Evolutionary conservation across 1,284 basidiomycete species (phyloP), one percentile per base, ranked within the genome.

Genomic region (Ceratobasidium sp.): DNA sequence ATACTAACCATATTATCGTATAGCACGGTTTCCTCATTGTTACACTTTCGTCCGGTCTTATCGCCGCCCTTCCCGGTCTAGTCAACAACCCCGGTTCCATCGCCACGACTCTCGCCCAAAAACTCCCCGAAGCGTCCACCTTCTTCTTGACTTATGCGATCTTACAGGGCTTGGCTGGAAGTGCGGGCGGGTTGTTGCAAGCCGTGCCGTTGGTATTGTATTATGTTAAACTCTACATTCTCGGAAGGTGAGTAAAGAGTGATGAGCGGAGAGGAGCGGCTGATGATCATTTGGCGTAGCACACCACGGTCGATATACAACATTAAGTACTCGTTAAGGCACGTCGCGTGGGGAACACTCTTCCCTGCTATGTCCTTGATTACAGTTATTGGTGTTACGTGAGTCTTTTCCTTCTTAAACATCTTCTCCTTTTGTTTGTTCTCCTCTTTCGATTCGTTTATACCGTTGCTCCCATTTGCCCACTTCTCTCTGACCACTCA

Each of bases 261-360:
- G n/a, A n/a, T n/a, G n/a, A n/a, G n/a, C n/a, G n/a, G n/a, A n/a
- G n/a, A n/a, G n/a, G n/a, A n/a, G n/a, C n/a, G n/a, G n/a, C n/a
- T n/a, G n/a, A n/a, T n/a, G n/a, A n/a, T n/a, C n/a, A n/a, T 5
- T n/a, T 46, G 49, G 49, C 33, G 5, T 56, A 76, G 89, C n/a
- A 90, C 89, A 28, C 89, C 89, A 15, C 61, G 80, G 20, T 70
- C 73, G 49, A 78, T 86, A 18, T 87, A 84, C 82, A 85, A 82
- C 49, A 83, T 85, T 46, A 83, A 84, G 53, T 86, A 86, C 80
- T 82, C 81, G 20, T 82, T 87, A 72, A 80, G 82, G 18, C 55
- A 86, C 33, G 91, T 94, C 0, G 87, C 90, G 0, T 99, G 95
- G 95, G 97, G 97, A 13, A 96, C 96, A 0, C 85, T 93, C 0